Conservation (phyloP, 106 monocot species). For the Dendrobium nobile region DNA sequence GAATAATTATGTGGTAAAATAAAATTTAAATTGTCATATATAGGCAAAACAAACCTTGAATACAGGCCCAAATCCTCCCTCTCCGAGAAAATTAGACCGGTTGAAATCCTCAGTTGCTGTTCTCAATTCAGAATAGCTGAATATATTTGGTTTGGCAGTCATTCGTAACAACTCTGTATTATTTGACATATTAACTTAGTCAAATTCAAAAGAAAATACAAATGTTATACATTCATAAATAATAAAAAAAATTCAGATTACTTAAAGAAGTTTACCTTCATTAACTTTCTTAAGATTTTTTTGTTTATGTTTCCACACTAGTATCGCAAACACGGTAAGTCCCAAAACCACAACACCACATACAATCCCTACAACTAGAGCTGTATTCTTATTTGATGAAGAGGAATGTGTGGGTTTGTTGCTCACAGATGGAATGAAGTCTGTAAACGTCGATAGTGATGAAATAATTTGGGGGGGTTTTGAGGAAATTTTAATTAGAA, state of each 20-base stretch:
- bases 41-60: slow-evolving; percentile 38
- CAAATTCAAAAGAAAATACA: background rate
- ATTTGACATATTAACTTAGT: background rate
- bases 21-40: background rate
- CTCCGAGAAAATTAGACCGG: slow-evolving; percentile 56
- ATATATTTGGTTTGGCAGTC: slow-evolving; percentile 29
- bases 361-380: slow-evolving; percentile 38
- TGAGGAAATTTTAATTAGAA: background rate
- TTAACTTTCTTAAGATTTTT: slow-evolving; percentile 29
- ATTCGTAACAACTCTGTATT: slow-evolving; percentile 39
- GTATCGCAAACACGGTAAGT: slow-evolving; percentile 17
- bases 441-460: slow-evolving; percentile 12
- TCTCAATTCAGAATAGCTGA: slow-evolving; percentile 54
- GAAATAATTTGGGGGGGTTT: background rate
- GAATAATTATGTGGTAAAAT: background rate
- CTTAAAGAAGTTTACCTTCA: slow-evolving; percentile 26
- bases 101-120: slow-evolving; percentile 52
- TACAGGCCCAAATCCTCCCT: slow-evolving; percentile 72
- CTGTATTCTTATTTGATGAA: slow-evolving; percentile 31
- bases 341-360: slow-evolving; percentile 26
- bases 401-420: slow-evolving; percentile 26
- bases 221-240: background rate
- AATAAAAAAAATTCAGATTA: background rate
- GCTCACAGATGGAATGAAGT: slow-evolving; percentile 56
- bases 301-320: slow-evolving; percentile 29